phyloP scores from a whole-genome alignment of 306 rosid genomes.

The Pyrus pyrifolia region DNA sequence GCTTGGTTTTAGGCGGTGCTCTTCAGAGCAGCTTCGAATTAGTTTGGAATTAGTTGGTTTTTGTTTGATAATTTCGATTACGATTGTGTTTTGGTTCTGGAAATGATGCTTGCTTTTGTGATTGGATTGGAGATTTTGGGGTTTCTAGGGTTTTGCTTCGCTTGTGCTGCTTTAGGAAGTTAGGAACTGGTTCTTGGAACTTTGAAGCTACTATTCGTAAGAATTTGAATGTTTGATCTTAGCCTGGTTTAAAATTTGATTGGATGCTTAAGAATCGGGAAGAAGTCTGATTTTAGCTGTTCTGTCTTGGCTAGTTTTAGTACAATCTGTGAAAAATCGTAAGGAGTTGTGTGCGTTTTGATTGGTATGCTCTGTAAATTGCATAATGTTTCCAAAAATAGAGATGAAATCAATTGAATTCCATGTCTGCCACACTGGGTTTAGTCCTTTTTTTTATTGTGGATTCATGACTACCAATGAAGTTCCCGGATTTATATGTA shows the following conservation, averaged over 20 bases:
- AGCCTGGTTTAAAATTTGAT: not conserved
- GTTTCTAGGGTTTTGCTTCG: slow-evolving; percentile 20
- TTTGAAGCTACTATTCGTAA: not conserved
- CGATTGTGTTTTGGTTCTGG: not conserved
- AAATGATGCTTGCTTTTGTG: slow-evolving; percentile 5
- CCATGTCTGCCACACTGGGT: not conserved
- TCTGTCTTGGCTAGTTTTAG: too few species aligned
- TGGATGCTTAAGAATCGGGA: not conserved
- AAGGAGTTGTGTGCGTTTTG: not conserved
- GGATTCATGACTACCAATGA: not conserved
- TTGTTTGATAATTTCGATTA: not conserved
- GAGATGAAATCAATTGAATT: not conserved
- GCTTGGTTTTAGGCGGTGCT: not conserved
- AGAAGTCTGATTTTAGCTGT: not conserved
- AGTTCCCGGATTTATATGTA: not conserved
- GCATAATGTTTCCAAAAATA: not conserved
- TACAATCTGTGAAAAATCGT: not conserved
- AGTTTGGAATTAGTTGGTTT: slow-evolving; percentile 1
- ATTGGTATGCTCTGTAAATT: not conserved
- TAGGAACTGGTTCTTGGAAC: not conserved
- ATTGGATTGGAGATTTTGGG: slow-evolving; percentile 1
- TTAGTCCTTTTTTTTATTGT: not conserved
- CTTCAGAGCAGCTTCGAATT: not conserved
- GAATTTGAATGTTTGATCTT: not conserved
- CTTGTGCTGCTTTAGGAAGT: not conserved